A percentile compares a stretch with the other conserved stretches of the same genome.
Evolutionary conservation across 2,329 filamentous ascomycete genomes (phyloP).

Genomic region (Lasiodiplodia sp.): DNA sequence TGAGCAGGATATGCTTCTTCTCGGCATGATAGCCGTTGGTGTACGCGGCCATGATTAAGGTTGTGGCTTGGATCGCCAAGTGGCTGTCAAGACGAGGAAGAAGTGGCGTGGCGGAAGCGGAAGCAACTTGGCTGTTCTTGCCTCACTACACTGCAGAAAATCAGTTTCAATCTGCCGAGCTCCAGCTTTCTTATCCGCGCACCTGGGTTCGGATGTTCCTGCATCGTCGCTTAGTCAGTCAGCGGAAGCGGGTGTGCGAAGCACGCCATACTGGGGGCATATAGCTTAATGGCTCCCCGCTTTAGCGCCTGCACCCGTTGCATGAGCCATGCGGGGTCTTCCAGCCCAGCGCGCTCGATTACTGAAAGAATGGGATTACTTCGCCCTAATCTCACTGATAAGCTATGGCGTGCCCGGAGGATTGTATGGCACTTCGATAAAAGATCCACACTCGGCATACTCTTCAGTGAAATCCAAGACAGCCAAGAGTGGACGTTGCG

Average conservation of each 20-base stretch:
- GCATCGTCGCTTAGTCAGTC: slow-evolving; percentile 25
- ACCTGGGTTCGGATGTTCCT: slow-evolving; percentile 6
- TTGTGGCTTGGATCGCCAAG: slow-evolving; percentile 15
- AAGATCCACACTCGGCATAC: not conserved
- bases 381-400: slow-evolving; percentile 12
- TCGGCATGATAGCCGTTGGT: slow-evolving; percentile 12
- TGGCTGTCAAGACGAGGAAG: slow-evolving; percentile 9
- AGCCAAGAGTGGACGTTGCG: not conserved
- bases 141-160: not conserved
- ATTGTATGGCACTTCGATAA: not conserved
- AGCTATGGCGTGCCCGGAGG: slow-evolving; percentile 16
- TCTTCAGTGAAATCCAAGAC: not conserved
- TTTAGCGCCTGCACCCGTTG: slow-evolving; percentile 15
- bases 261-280: slow-evolving; percentile 23
- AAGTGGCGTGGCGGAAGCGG: not conserved
- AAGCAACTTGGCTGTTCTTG: not conserved
- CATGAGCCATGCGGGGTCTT: slow-evolving; percentile 10
- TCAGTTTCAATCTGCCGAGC: not conserved
- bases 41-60: not conserved
- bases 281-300: slow-evolving; percentile 25
- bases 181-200: slow-evolving; percentile 6
- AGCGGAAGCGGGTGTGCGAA: slow-evolving; percentile 7
- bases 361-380: not conserved
- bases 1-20: slow-evolving; percentile 66
- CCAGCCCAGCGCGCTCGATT: not conserved